A percentile compares a stretch with the other conserved stretches of the same genome.
Evolutionary conservation across 2,329 filamentous ascomycete species (phyloP).

Genomic region (Xylaria sp.): DNA sequence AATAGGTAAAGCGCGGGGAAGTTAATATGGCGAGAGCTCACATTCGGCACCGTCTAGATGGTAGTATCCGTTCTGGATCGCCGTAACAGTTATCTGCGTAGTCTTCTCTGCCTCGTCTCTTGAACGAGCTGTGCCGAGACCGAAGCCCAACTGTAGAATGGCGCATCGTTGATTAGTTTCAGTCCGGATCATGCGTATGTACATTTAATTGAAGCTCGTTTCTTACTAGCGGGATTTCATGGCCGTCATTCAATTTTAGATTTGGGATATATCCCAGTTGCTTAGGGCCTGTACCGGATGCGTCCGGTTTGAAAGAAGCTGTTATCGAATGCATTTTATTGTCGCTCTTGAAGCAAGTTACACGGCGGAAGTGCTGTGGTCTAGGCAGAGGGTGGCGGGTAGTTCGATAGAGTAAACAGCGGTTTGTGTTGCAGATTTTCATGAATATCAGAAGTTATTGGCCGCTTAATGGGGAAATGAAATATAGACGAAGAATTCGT

Average conservation of each 20-base stretch:
- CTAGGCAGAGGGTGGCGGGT: background rate
- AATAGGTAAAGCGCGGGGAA: background rate
- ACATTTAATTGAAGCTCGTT: background rate
- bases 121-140: slow-evolving; percentile 74
- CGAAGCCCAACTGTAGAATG: slow-evolving; percentile 70
- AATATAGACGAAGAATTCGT: background rate
- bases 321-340: slow-evolving; percentile 56
- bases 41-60: slow-evolving; percentile 81
- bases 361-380: background rate
- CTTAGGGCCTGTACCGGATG: slow-evolving; percentile 54
- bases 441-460: background rate
- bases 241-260: slow-evolving; percentile 78
- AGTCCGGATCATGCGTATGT: background rate
- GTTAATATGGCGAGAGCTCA: slow-evolving; percentile 46
- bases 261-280: slow-evolving; percentile 60
- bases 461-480: too few relatives aligned
- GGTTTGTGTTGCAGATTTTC: background rate
- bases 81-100: slow-evolving; percentile 63
- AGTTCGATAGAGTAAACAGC: background rate
- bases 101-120: slow-evolving; percentile 69
- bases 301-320: slow-evolving; percentile 53
- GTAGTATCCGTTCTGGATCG: slow-evolving; percentile 74
- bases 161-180: slow-evolving; percentile 13
- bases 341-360: background rate
- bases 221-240: slow-evolving; percentile 74